Evolutionary conservation across 148 eudicot genomes (phyloP).

Genomic region (Euryodendron excelsum): DNA sequence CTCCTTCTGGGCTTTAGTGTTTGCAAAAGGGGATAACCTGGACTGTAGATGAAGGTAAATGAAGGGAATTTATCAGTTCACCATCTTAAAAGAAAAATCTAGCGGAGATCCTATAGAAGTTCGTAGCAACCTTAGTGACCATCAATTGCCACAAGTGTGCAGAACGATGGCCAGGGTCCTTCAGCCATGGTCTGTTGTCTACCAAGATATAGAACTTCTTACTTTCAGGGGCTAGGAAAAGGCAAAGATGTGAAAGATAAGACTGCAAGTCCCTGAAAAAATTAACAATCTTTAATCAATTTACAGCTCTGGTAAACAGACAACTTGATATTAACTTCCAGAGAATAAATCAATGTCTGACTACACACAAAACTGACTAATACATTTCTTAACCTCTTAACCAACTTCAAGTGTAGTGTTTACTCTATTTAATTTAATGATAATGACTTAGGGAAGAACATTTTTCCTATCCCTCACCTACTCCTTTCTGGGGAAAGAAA

Average conservation of each 20-base stretch:
- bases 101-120: slow-evolving; percentile 11
- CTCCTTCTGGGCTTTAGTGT: slow-evolving; percentile 61
- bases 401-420: not conserved
- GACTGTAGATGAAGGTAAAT: slow-evolving; percentile 50
- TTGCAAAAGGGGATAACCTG: slow-evolving; percentile 95
- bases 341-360: not conserved
- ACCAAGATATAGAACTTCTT: slow-evolving; percentile 80
- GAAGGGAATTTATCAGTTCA: slow-evolving; percentile 6
- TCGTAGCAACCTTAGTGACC: slow-evolving; percentile 84
- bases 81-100: not conserved
- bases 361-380: not conserved
- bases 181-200: slow-evolving; percentile 93
- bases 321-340: slow-evolving; percentile 13
- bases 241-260: slow-evolving; percentile 85
- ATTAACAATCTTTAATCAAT: not conserved
- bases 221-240: slow-evolving; percentile 78
- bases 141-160: slow-evolving; percentile 97
- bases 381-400: not conserved
- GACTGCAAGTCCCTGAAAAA: slow-evolving; percentile 88
- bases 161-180: slow-evolving; percentile 73
- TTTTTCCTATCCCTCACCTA: not conserved
- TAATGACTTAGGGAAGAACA: not conserved
- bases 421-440: not conserved
- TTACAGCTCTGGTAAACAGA: not conserved
- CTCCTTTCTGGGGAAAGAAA: not conserved